These are phyloP conservation scores for Lichtheimia ornata DNA, from an alignment of 371 early-diverging fungal species.

Conservation along the genomic window DNA sequence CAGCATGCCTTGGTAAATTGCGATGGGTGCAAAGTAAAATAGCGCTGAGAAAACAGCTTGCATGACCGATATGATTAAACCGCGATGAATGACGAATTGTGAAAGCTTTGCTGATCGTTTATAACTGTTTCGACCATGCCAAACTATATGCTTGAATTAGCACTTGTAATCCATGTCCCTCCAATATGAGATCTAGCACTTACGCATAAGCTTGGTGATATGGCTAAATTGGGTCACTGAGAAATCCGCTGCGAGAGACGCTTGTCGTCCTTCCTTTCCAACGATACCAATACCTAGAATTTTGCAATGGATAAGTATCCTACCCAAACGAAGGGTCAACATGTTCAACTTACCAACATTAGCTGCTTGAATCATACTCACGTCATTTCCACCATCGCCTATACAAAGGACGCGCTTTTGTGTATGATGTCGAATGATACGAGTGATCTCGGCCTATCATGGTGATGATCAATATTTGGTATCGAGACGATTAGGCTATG, in stretches of 20 bases:
- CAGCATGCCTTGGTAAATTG: conserved; percentile 87
- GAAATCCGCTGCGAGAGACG: conserved; percentile 97
- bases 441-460: conserved; percentile 85
- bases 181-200: conserved; percentile 12
- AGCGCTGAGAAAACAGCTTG: conserved; percentile 99
- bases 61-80: conserved; percentile 96
- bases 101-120: conserved; percentile 94
- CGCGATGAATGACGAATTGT: conserved; percentile 99
- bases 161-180: too few species aligned
- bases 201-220: conserved; percentile 79
- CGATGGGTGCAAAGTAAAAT: conserved; percentile 98
- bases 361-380: conserved; percentile 98
- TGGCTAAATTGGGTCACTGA: conserved; percentile 92
- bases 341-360: conserved; percentile 74
- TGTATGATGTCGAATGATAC: conserved; percentile 79
- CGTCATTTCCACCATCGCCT: conserved; percentile 99
- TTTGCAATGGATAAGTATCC: background rate
- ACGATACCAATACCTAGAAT: conserved; percentile 88
- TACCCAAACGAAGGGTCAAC: background rate
- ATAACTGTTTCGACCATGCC: conserved; percentile 99
- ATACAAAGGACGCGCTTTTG: conserved; percentile 88
- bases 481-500: too few species aligned
- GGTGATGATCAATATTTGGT: too few species aligned
- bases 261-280: conserved; percentile 99
- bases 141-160: conserved; percentile 48